These are phyloP conservation scores for Fraxinus nigra DNA, from an alignment of 305 asterid genomes.

Conservation along the genomic window DNA sequence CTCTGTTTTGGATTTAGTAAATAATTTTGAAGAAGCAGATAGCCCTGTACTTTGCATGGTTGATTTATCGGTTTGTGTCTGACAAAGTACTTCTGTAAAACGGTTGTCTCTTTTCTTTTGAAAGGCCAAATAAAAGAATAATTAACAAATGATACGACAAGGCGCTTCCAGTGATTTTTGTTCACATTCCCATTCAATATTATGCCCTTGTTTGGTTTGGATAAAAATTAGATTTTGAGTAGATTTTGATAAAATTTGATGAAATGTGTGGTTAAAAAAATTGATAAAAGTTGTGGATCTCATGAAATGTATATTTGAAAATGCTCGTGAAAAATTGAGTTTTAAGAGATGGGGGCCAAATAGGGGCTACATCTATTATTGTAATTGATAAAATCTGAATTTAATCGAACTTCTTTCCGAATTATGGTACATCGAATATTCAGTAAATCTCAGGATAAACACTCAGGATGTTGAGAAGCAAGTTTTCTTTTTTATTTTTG, in stretches of 20 bases:
- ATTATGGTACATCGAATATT: background rate
- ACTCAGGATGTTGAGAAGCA: background rate
- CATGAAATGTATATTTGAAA: background rate
- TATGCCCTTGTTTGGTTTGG: background rate
- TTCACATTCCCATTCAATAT: background rate
- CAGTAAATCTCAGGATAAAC: background rate
- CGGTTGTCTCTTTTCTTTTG: background rate
- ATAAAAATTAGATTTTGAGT: background rate
- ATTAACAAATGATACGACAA: background rate
- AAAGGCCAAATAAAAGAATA: background rate
- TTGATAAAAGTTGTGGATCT: background rate
- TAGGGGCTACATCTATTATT: background rate
- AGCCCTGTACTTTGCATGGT: background rate
- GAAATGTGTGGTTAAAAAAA: background rate
- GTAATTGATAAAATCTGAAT: background rate
- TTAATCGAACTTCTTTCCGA: background rate
- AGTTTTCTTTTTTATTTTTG: background rate
- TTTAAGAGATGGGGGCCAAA: background rate
- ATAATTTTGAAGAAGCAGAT: background rate
- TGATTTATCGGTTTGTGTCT: background rate
- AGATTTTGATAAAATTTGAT: background rate
- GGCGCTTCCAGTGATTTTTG: background rate
- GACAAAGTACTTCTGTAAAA: background rate
- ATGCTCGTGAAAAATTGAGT: background rate
- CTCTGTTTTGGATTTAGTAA: conserved; percentile 2